Evolutionary conservation across 2,329 filamentous ascomycete species (phyloP), one percentile per base, ranked within the genome.

Genomic region (Xylariaceae sp.): DNA sequence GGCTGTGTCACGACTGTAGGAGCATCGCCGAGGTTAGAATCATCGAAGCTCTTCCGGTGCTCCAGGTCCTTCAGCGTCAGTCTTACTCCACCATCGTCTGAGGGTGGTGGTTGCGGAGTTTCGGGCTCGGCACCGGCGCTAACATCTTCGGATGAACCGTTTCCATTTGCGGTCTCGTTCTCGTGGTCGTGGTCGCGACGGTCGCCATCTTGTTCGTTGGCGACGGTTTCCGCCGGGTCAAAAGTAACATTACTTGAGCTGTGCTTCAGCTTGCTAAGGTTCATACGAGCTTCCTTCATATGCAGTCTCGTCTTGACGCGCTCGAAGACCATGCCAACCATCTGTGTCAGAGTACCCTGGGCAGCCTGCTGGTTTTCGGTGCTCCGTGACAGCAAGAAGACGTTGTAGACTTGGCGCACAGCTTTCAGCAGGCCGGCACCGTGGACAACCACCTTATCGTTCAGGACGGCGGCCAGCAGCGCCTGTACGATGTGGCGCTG

Each of bases 401-500:
- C 95, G 78, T 99, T 99, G 80, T 99, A 99, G 60, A 97, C 96
- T 75, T 97, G 91, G 67, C 94, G 89, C 65, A 99, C 92, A 57
- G 94, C 93, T 78, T 99, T 99, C 65, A 99, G 81, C 63, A 99
- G 82, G 64, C 94, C 95, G 44, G 94, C 93, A 60, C 94, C 94
- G 73, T 99, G 94, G 1, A 99, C 95, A 49, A 99, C 92, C 65
- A 97, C 96, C 78, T 97, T 99, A 78, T 99, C 94, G 72, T 97
- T 97, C 65, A 99, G 79, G 11, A 99, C 94, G 11, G 95, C 95
- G 11, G 94, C 92, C 61, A 99, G 80, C 61, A 99, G 80, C 1
- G 94, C 97, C 77, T 99, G 97, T 73, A 99, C 91, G 67, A 99
- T 99, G 76, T 99, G 94, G 68, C 97, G 84, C 75, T 99, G 94